A percentile compares a stretch with the other conserved stretches of the same genome.
phyloP scores from a whole-genome alignment of 2,329 filamentous ascomycete genomes.

The Fusarium nelsonii region DNA sequence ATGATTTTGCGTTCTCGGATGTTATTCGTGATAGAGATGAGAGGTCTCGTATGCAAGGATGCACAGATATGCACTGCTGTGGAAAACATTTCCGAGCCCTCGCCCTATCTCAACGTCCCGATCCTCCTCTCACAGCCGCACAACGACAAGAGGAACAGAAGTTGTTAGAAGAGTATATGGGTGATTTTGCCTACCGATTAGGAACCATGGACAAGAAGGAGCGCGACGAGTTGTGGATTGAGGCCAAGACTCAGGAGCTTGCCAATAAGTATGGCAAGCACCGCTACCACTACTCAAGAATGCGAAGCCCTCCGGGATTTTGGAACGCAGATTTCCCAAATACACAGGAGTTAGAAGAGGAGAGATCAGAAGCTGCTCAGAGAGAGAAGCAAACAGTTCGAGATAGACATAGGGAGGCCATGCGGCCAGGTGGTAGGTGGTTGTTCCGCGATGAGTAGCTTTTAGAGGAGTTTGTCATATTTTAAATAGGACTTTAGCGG shows the following conservation, averaged over 20 bases:
- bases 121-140: conserved; percentile 53
- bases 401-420: conserved; percentile 84
- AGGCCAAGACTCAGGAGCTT: conserved; percentile 79
- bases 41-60: conserved; percentile 78
- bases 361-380: conserved; percentile 73
- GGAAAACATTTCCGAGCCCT: conserved; percentile 77
- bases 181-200: conserved; percentile 69
- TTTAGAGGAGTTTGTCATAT: not conserved
- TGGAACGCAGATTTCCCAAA: conserved; percentile 91
- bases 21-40: conserved; percentile 78
- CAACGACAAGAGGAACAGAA: conserved; percentile 59
- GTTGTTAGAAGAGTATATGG: conserved; percentile 69
- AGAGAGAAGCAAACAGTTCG: conserved; percentile 74
- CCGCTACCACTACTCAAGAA: conserved; percentile 77
- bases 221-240: conserved; percentile 74
- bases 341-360: conserved; percentile 81
- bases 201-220: conserved; percentile 70
- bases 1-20: conserved; percentile 79
- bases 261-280: conserved; percentile 84
- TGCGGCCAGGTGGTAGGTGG: conserved; percentile 81
- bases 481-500: conserved; percentile 2
- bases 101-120: conserved; percentile 65
- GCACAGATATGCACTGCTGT: conserved; percentile 81
- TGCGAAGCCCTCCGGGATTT: conserved; percentile 83
- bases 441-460: conserved; percentile 81